Percentiles rank a stretch among this genome's conserved stretches.
phyloP scores from a whole-genome alignment of 139 green algal species.

The Picochlorum sp. region DNA sequence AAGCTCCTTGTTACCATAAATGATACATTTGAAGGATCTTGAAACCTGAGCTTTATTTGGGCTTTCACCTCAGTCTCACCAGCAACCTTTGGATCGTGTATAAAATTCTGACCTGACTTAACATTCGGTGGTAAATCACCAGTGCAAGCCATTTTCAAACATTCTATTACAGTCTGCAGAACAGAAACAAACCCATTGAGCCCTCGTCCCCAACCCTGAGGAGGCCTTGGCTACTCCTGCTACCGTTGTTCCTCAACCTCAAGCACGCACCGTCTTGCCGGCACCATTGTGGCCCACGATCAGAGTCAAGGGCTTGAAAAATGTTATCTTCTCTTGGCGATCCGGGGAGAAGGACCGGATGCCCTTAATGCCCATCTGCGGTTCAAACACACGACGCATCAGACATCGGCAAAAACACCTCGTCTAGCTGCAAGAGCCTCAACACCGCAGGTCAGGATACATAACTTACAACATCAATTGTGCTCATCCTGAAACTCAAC shows the following conservation, averaged over 20 bases:
- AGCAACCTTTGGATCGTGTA: conserved; percentile 87
- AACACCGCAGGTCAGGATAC: too few species aligned
- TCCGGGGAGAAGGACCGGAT: conserved; percentile 90
- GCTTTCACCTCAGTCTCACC: conserved; percentile 89
- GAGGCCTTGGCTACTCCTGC: not conserved
- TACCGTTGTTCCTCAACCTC: too few species aligned
- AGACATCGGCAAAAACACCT: too few species aligned
- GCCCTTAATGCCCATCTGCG: conserved; percentile 88
- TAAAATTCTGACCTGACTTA: conserved; percentile 73
- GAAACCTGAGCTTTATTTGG: conserved; percentile 92
- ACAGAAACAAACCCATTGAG: not conserved
- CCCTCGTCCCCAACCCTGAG: not conserved
- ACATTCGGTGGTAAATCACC: conserved; percentile 91
- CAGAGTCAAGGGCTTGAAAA: conserved; percentile 90
- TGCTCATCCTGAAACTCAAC: not conserved
- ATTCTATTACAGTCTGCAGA: conserved; percentile 97
- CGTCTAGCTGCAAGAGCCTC: too few species aligned
- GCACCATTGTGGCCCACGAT: conserved; percentile 95
- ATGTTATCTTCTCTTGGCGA: conserved; percentile 78
- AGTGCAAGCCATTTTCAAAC: conserved; percentile 86
- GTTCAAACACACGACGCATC: not conserved
- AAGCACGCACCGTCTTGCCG: conserved; percentile 82
- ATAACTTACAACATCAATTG: not conserved
- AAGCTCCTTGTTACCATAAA: conserved; percentile 79
- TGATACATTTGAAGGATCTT: conserved; percentile 37